A percentile compares a stretch with the other conserved stretches of the same genome.
phyloP scores from a whole-genome alignment of 2,329 filamentous ascomycete species.

The Curvularia verruculosa region DNA sequence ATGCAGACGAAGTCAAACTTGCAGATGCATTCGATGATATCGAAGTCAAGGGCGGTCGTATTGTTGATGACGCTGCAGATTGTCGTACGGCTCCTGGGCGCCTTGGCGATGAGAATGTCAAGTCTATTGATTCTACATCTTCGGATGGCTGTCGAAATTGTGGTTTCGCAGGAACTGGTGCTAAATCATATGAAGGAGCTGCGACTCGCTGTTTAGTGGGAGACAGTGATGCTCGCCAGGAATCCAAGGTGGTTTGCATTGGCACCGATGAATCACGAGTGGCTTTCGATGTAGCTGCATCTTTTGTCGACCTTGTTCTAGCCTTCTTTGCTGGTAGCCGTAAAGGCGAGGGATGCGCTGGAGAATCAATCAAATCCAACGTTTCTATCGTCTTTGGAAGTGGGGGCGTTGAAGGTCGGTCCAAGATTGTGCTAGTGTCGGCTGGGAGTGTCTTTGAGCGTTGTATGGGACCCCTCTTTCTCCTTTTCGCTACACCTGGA shows the following conservation, averaged over 20 bases:
- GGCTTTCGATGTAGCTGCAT: slow-evolving; percentile 7
- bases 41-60: slow-evolving; percentile 33
- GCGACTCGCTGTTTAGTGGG: slow-evolving; percentile 28
- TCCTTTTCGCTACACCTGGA: slow-evolving; percentile 39
- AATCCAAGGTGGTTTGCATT: slow-evolving; percentile 41
- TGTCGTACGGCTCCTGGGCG: slow-evolving; percentile 1
- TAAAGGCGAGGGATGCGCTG: slow-evolving; percentile 31
- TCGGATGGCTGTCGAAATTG: slow-evolving; percentile 21
- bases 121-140: slow-evolving; percentile 37
- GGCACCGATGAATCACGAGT: slow-evolving; percentile 23
- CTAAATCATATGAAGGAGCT: slow-evolving; percentile 7
- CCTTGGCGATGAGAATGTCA: slow-evolving; percentile 37
- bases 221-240: slow-evolving; percentile 36
- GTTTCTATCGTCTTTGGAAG: slow-evolving; percentile 31
- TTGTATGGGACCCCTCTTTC: slow-evolving; percentile 40
- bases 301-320: slow-evolving; percentile 18
- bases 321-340: slow-evolving; percentile 34
- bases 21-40: slow-evolving; percentile 36
- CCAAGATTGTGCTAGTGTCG: slow-evolving; percentile 11
- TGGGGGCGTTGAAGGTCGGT: slow-evolving; percentile 29
- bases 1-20: slow-evolving; percentile 15
- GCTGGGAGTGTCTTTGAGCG: slow-evolving; percentile 43
- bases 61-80: slow-evolving; percentile 5
- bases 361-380: slow-evolving; percentile 36
- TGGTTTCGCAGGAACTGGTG: slow-evolving; percentile 24